Percentiles rank a stretch among this genome's conserved stretches.
Conservation (phyloP, 495 filamentous ascomycete genomes). For the Poronia punctata region DNA sequence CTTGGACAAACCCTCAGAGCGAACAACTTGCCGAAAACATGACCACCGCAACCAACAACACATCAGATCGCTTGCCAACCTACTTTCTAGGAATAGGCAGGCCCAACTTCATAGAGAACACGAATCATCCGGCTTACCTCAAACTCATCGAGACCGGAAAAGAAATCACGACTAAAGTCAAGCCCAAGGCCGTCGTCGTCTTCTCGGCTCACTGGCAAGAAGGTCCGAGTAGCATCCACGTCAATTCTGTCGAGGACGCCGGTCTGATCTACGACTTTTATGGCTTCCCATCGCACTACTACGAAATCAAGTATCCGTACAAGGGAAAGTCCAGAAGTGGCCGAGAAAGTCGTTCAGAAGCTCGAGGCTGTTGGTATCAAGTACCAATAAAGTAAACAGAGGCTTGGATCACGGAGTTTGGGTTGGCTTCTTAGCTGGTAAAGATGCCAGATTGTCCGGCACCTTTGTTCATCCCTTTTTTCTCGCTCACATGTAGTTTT, state of each 20-base stretch:
- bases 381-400: constrained; percentile 48
- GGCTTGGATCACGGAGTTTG: constrained; percentile 69
- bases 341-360: constrained; percentile 47
- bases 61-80: no score
- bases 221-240: constrained; percentile 43
- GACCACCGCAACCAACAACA: no score
- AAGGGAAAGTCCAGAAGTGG: constrained; percentile 52
- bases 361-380: constrained; percentile 50
- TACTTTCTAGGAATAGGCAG: constrained; percentile 20
- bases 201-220: constrained; percentile 76
- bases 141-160: constrained; percentile 50
- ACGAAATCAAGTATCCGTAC: constrained; percentile 54
- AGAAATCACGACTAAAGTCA: constrained; percentile 62
- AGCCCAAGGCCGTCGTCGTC: constrained; percentile 64
- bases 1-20: no score
- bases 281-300: constrained; percentile 51
- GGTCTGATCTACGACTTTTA: constrained; percentile 72
- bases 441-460: constrained; percentile 6
- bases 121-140: constrained; percentile 55
- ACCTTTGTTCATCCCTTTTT: no score
- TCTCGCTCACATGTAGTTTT: neutral
- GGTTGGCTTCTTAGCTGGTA: constrained; percentile 48
- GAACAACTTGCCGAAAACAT: no score
- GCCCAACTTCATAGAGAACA: constrained; percentile 62
- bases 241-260: constrained; percentile 55